These are phyloP conservation scores for Pyrenophora graminea DNA, from an alignment of 2,329 filamentous ascomycete genomes.

Conservation along the genomic window DNA sequence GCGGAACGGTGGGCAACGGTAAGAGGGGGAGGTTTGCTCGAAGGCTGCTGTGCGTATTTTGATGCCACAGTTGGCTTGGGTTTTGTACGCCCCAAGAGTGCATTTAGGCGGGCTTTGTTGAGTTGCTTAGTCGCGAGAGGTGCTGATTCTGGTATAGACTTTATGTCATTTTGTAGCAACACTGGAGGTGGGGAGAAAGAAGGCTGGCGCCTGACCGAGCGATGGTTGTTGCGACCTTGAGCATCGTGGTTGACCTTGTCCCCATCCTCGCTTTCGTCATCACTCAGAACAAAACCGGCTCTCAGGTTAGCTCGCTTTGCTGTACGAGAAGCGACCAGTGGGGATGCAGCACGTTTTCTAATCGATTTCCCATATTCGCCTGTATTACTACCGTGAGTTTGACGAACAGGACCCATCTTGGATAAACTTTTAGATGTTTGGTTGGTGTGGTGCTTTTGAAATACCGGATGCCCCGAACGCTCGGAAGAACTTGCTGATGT, in stretches of 20 bases:
- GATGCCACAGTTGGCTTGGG: too few relatives aligned
- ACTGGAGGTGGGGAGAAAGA: not conserved
- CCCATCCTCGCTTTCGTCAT: conserved; percentile 8
- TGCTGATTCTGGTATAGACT: not conserved
- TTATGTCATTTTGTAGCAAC: not conserved
- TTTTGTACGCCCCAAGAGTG: too few relatives aligned
- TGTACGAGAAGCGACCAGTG: not conserved
- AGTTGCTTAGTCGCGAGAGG: conserved; percentile 1
- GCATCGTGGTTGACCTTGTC: not conserved
- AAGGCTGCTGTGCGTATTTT: too few relatives aligned
- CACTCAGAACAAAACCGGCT: conserved; percentile 17
- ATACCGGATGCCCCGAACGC: not conserved
- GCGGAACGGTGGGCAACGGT: too few relatives aligned
- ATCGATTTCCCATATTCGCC: not conserved
- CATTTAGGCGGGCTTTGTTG: too few relatives aligned
- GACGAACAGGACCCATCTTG: not conserved
- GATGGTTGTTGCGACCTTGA: not conserved
- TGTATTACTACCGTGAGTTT: too few relatives aligned
- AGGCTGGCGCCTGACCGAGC: too few relatives aligned
- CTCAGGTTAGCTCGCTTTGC: conserved; percentile 9
- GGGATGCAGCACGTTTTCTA: not conserved
- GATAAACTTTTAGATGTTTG: not conserved
- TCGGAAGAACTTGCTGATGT: too few relatives aligned
- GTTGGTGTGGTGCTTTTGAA: not conserved
- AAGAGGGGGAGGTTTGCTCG: too few relatives aligned